A percentile compares a stretch with the other conserved stretches of the same genome.
Evolutionary conservation across 345 rosid genomes (phyloP).

Genomic region (Lepidium africanum): DNA sequence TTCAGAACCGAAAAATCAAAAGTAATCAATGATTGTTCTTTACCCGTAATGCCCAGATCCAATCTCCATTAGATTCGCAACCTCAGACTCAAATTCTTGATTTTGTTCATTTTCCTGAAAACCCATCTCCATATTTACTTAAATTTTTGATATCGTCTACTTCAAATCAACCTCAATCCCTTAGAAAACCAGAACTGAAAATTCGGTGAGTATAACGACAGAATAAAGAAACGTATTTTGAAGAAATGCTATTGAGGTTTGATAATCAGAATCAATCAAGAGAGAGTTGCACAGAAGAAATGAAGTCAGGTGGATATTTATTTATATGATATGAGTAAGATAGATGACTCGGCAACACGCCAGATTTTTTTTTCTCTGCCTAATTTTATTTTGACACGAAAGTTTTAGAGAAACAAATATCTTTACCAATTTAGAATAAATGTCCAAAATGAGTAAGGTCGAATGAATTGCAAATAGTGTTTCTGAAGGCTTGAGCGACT

Average conservation of each 20-base stretch:
- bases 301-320: background rate
- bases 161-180: background rate
- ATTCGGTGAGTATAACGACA: background rate
- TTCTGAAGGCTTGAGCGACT: background rate
- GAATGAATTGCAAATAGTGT: background rate
- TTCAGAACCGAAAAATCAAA: conserved; percentile 17
- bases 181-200: background rate
- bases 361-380: background rate
- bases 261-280: background rate
- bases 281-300: background rate
- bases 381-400: background rate
- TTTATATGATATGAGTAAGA: background rate
- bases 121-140: conserved; percentile 23
- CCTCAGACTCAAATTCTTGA: background rate
- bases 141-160: background rate
- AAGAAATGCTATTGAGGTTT: background rate
- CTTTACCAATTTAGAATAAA: no score
- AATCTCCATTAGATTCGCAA: conserved; percentile 25
- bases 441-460: background rate
- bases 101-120: conserved; percentile 11
- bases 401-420: no score
- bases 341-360: conserved; percentile 25
- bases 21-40: background rate
- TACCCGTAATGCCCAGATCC: conserved; percentile 72
- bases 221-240: background rate